Conservation (phyloP, 495 filamentous ascomycete species). For the Lepidopterella palustris region DNA sequence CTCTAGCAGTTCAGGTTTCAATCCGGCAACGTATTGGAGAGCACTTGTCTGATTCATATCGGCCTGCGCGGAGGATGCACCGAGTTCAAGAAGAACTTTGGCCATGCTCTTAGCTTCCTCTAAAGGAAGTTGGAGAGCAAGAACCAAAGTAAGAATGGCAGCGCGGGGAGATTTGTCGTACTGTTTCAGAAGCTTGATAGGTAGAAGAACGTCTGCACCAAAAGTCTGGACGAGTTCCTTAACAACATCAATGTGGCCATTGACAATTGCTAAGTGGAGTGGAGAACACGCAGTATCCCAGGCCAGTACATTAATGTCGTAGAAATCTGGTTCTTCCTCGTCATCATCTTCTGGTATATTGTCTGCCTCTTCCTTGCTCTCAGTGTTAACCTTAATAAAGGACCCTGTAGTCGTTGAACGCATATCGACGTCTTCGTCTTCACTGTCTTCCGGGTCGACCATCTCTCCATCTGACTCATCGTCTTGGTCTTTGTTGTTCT, state of each 20-base stretch:
- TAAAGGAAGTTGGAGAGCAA: conserved; percentile 49
- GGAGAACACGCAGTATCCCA: conserved; percentile 70
- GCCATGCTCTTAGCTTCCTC: conserved; percentile 57
- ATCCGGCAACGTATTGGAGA: conserved; percentile 50
- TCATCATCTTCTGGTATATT: too few species aligned
- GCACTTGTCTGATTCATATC: conserved; percentile 54
- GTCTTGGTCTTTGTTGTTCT: conserved; percentile 38
- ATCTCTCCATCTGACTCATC: conserved; percentile 43
- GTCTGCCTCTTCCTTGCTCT: conserved; percentile 20
- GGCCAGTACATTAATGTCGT: conserved; percentile 63
- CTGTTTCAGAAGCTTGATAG: conserved; percentile 54
- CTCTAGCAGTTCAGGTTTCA: conserved; percentile 49
- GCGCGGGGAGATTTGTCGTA: conserved; percentile 42
- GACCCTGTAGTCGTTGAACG: conserved; percentile 52
- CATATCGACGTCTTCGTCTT: conserved; percentile 20
- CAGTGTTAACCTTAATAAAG: conserved; percentile 57
- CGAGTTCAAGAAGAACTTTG: conserved; percentile 56
- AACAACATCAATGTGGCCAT: conserved; percentile 60
- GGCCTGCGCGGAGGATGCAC: conserved; percentile 66
- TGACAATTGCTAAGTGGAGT: conserved; percentile 68
- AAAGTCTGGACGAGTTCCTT: conserved; percentile 63
- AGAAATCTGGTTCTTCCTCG: conserved; percentile 66
- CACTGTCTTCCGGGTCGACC: conserved; percentile 38
- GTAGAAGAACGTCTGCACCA: conserved; percentile 65
- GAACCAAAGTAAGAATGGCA: conserved; percentile 59